These are phyloP conservation scores for Persicaria maculosa DNA, from an alignment of 148 eudicot species.

Conservation along the genomic window DNA sequence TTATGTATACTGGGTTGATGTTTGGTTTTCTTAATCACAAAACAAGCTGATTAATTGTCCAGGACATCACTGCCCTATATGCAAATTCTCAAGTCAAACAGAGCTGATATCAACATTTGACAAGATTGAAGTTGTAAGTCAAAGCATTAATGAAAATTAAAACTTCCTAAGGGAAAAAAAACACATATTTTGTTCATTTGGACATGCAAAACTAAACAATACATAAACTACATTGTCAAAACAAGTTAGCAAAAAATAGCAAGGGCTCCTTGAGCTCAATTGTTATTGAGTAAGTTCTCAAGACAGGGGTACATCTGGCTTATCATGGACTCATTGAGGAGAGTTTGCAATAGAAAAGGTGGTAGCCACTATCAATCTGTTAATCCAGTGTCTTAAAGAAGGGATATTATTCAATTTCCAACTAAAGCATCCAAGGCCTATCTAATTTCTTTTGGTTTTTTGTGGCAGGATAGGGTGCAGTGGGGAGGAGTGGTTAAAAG, in stretches of 20 bases:
- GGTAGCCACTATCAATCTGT: no score
- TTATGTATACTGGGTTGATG: neutral
- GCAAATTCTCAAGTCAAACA: no score
- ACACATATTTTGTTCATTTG: neutral
- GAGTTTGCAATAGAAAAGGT: no score
- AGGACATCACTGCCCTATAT: no score
- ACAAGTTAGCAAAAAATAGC: neutral
- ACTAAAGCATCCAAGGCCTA: neutral
- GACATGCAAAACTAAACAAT: no score
- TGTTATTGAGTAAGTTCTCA: no score
- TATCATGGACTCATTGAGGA: no score
- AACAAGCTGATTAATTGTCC: neutral
- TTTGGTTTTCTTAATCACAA: neutral
- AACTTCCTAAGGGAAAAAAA: constrained; percentile 3
- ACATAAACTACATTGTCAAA: neutral
- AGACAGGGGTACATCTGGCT: no score
- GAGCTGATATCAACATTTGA: neutral
- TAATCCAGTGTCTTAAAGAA: neutral
- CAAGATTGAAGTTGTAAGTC: neutral
- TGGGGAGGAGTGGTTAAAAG: neutral
- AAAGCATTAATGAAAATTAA: neutral
- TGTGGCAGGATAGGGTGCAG: neutral
- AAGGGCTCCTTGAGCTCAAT: neutral
- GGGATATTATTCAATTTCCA: neutral
- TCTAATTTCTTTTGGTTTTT: neutral